These are phyloP conservation scores for Syzygium aqueum DNA, from an alignment of 345 rosid species.

Conservation along the genomic window DNA sequence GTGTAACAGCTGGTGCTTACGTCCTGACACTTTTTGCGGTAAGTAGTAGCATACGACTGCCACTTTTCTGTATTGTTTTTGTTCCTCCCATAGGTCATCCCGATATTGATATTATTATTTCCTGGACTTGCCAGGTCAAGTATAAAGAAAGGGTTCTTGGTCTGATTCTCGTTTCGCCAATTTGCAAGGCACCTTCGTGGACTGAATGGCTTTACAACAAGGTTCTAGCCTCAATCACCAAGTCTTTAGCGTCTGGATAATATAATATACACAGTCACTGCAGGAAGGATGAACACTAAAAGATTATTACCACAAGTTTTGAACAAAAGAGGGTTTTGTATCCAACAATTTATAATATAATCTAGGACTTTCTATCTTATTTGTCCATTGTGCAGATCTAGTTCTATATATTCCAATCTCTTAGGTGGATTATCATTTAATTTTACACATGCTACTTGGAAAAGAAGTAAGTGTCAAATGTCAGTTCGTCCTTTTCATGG, in stretches of 20 bases:
- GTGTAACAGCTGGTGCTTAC: conserved; percentile 65
- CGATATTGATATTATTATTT: not conserved
- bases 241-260: not conserved
- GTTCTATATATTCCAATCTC: not conserved
- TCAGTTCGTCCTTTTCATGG: not conserved
- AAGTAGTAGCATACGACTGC: not conserved
- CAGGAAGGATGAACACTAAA: not conserved
- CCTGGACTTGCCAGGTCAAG: conserved; percentile 35
- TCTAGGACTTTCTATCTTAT: not conserved
- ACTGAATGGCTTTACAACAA: conserved; percentile 65
- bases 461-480: not conserved
- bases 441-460: not conserved
- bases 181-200: conserved; percentile 62
- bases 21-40: conserved; percentile 56
- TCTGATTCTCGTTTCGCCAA: conserved; percentile 54
- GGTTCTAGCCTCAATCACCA: conserved; percentile 16
- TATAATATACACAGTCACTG: not conserved
- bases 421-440: not conserved
- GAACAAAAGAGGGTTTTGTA: not conserved
- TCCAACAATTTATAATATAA: not conserved
- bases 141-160: conserved; percentile 48
- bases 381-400: not conserved
- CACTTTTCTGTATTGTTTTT: not conserved
- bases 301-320: not conserved
- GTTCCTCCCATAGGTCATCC: not conserved